Evolutionary conservation across 1,139 yeast species (phyloP).

Genomic region (Debaryomycetaceae sp.): DNA sequence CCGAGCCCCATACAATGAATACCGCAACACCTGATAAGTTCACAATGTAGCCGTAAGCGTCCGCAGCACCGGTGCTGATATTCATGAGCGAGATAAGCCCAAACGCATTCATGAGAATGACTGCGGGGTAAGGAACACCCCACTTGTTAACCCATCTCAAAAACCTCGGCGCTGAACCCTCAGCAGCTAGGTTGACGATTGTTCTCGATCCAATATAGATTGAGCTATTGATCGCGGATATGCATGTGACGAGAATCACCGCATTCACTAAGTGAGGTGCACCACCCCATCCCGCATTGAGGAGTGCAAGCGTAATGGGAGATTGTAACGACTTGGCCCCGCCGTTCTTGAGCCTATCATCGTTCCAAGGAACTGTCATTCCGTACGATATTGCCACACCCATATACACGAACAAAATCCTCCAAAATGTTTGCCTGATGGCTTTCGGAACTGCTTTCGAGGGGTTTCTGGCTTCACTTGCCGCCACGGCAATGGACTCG

Average conservation of each 20-base stretch:
- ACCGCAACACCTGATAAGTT: constrained; percentile 54
- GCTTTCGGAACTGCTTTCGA: constrained; percentile 53
- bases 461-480: constrained; percentile 55
- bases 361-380: constrained; percentile 52
- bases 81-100: constrained; percentile 51
- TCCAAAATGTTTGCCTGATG: constrained; percentile 52
- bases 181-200: constrained; percentile 46
- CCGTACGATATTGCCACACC: constrained; percentile 53
- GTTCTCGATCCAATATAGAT: constrained; percentile 51
- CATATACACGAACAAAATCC: constrained; percentile 51
- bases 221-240: constrained; percentile 52
- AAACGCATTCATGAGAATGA: constrained; percentile 42
- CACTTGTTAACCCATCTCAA: constrained; percentile 37
- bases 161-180: constrained; percentile 45
- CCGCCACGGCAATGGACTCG: constrained; percentile 54
- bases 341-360: constrained; percentile 23
- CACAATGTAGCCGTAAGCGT: constrained; percentile 51
- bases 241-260: constrained; percentile 47
- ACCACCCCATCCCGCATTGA: constrained; percentile 46
- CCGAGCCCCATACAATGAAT: constrained; percentile 54
- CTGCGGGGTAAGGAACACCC: constrained; percentile 50
- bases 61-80: constrained; percentile 48
- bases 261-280: constrained; percentile 50
- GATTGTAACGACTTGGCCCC: constrained; percentile 29
- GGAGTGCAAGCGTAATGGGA: constrained; percentile 42